phyloP scores from a whole-genome alignment of 2,329 filamentous ascomycete genomes.

The Colletotrichum sp. region DNA sequence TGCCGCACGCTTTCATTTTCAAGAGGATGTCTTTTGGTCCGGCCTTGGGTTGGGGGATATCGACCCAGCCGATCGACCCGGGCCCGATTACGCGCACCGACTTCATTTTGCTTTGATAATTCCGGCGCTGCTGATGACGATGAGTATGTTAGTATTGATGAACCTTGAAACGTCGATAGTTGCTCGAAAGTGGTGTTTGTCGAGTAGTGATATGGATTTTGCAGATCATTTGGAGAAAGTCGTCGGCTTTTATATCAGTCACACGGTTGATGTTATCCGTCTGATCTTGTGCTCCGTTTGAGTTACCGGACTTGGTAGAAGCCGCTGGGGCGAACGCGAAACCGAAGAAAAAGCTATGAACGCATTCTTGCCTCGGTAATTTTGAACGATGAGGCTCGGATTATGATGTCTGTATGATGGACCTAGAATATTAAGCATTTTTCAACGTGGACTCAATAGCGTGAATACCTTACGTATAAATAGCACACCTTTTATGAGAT shows the following conservation, averaged over 20 bases:
- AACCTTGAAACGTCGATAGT: not conserved
- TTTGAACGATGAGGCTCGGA: fast-evolving
- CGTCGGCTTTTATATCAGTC: not conserved
- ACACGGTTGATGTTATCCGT: not conserved
- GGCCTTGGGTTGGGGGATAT: not conserved
- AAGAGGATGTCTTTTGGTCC: not conserved
- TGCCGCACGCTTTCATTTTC: not conserved
- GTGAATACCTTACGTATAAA: too few species aligned
- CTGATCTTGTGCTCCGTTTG: not conserved
- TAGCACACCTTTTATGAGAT: too few species aligned
- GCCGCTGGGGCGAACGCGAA: not conserved
- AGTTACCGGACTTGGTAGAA: not conserved
- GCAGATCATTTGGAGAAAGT: not conserved
- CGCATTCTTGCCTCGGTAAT: not conserved
- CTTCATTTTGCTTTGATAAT: not conserved
- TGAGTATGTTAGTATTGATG: not conserved
- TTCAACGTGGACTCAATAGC: too few species aligned
- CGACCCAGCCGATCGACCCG: not conserved
- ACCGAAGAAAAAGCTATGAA: too few species aligned
- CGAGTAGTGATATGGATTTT: fast-evolving
- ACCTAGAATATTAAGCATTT: too few species aligned
- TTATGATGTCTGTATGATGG: not conserved
- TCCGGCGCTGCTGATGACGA: fast-evolving
- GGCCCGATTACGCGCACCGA: not conserved
- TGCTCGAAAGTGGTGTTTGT: not conserved